Evolutionary conservation across 139 green algal species (phyloP), one percentile per base, ranked within the genome.

Genomic region (Auxenochlorella protothecoides): DNA sequence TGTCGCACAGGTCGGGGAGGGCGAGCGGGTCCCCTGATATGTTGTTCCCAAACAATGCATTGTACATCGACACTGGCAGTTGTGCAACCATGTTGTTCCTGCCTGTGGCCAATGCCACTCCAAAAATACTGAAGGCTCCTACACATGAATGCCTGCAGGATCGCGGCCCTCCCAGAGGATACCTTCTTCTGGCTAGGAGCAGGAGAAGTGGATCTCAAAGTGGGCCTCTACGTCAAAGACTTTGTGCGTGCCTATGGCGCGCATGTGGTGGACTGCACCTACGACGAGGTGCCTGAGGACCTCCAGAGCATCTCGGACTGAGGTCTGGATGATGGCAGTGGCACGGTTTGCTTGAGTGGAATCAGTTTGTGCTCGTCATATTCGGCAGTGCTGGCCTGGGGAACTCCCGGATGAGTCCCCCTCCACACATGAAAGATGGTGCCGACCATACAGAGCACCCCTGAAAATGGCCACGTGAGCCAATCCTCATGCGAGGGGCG

Each of bases 201-300:
- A 11, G 92, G 92, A 0, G 89, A 97, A 72, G 85, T 93, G 52
- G 90, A 97, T 74, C 81, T 97, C 4, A 97, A 97, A 80, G 72
- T 94, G 15, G 73, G 85, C 2, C 62, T 77, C 14, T 15, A 5
- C 3, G 65, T 57, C 4, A 57, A 14, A 63, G 80, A 90, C 66
- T 93, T 93, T 65, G 63, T 93, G 0, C 15, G 63, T 3, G 77
- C 79, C 11, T 93, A 91, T 66, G n/a, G 81, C 2, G 72, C 81
- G 1, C 73, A 86, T 12, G 75, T 93, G 0, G 53, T 85, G 13
- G 85, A 92, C 74, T 86, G 80, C 71, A 91, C 86, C 0, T 86
- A 84, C 54, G 72, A 85, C 53, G 71, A 69, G 55, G 70, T 2
- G 27, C 27, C 27, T 44, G 27, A 44, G 27, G 27, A 44, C 27